These are phyloP conservation scores for Penicillium pulvis DNA, from an alignment of 495 filamentous ascomycete genomes.

Conservation along the genomic window DNA sequence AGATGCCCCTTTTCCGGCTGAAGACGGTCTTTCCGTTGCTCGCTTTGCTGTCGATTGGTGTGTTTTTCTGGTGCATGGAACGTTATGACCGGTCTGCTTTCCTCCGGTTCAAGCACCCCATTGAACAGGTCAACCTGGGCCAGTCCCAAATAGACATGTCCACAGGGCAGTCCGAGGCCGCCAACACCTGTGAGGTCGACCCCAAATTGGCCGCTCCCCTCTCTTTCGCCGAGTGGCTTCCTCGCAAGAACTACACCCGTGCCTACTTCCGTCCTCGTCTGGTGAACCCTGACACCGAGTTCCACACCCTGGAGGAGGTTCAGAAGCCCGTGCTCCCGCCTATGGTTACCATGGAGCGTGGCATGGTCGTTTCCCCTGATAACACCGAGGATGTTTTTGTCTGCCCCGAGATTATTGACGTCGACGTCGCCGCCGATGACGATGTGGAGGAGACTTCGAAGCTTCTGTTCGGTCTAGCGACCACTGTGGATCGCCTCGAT, in stretches of 20 bases:
- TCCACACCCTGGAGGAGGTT: conserved; percentile 46
- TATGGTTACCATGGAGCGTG: conserved; percentile 50
- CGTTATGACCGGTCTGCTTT: conserved; percentile 48
- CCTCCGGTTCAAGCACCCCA: conserved; percentile 43
- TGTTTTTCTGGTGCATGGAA: conserved; percentile 51
- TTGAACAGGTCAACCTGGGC: conserved; percentile 31
- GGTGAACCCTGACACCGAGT: conserved; percentile 41
- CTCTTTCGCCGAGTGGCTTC: conserved; percentile 48
- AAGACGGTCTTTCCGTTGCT: conserved; percentile 49
- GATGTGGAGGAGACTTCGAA: conserved; percentile 53
- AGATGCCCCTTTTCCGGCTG: conserved; percentile 48
- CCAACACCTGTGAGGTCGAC: conserved; percentile 39
- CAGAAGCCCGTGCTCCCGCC: conserved; percentile 46
- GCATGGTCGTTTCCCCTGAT: conserved; percentile 45
- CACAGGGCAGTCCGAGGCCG: conserved; percentile 11
- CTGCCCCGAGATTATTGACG: conserved; percentile 50
- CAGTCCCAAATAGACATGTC: conserved; percentile 24
- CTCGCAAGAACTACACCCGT: conserved; percentile 53
- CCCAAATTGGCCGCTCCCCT: conserved; percentile 40
- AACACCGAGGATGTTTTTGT: conserved; percentile 39
- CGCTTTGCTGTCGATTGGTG: conserved; percentile 45
- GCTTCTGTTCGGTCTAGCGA: conserved; percentile 53
- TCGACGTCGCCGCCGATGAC: conserved; percentile 45
- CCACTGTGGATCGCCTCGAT: conserved; percentile 53
- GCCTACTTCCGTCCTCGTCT: conserved; percentile 48